Base-by-base conservation (phyloP, 75 land plant genomes). In the Isoetes taiwanensis region DNA sequence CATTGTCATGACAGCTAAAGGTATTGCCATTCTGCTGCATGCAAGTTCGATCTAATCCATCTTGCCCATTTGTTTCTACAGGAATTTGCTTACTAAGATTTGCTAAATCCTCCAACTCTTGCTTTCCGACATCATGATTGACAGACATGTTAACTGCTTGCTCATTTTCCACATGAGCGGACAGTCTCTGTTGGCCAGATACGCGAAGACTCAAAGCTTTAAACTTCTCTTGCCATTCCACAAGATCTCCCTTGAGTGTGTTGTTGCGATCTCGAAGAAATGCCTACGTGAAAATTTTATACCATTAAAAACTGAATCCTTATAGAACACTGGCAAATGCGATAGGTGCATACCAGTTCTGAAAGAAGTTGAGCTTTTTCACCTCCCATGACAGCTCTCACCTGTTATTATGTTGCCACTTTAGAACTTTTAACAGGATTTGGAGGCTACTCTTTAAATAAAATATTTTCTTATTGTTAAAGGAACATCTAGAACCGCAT, bases 221-320 rank as follows among this genome's bases (percentile, higher is more conserved):
- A 54, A 56, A 70, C 41, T 70, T 70, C 8, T 48, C 72, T 35
- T 57, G 66, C 72, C 72, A 70, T 3, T 70, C 72, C 37, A 23
- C 60, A 30, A 70, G 35, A 23, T 70, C 72, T 0, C 43, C 67
- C 28, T 37, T 34, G 34, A 70, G 46, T 27, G 16, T 57, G 8
- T 70, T 61, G 48, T 70, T 70, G 35, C 72, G 39, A 34, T 28
- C 34, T 27, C 67, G 72, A 19, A 70, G 42, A 26, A 24, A 27
- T 29, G 61, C 52, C 72, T 70, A 52, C 41, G 16, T n/a, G 30
- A 33, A 56, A 11, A 6, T 17, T 19, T 12, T 19, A 12, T 9
- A 37, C 14, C 14, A 37, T 14, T 9, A 9, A 9, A 37, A 37
- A 9, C 14, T 37, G 14, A 14, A 14, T 37, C 39, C 9, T 14